Evolutionary conservation across 2,329 filamentous ascomycete species (phyloP).

Genomic region (Ophiostoma triangulosporum): DNA sequence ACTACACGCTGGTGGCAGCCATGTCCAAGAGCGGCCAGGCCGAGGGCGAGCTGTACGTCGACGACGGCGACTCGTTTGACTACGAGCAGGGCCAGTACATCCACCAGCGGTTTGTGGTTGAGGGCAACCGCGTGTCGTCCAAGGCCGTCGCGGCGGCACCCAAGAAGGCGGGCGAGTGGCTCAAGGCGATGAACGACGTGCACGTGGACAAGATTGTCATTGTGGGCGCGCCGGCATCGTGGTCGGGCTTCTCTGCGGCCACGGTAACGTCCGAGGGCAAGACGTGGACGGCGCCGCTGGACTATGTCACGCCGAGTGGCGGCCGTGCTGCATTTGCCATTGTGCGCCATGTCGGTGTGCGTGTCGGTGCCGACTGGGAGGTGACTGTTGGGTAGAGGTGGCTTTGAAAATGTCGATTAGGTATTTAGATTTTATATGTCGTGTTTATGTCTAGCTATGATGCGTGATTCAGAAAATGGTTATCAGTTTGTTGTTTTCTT

Average conservation of each 20-base stretch:
- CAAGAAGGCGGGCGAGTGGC: constrained; percentile 53
- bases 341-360: constrained; percentile 36
- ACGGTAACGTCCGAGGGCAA: constrained; percentile 40
- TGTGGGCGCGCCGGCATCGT: constrained; percentile 61
- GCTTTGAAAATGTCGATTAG: background rate
- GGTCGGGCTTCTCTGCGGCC: constrained; percentile 51
- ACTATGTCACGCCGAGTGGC: constrained; percentile 39
- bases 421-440: background rate
- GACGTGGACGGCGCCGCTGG: constrained; percentile 43
- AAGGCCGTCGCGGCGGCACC: constrained; percentile 47
- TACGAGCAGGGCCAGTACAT: constrained; percentile 78
- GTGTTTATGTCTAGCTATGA: too few species aligned
- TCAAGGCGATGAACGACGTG: constrained; percentile 67
- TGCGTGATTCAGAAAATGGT: too few species aligned
- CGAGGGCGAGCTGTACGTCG: constrained; percentile 72
- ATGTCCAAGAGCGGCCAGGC: constrained; percentile 49
- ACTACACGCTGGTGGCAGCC: constrained; percentile 75
- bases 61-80: constrained; percentile 89
- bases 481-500: too few species aligned
- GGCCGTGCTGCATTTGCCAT: constrained; percentile 37
- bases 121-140: constrained; percentile 46
- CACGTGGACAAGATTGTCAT: constrained; percentile 73
- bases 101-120: constrained; percentile 64
- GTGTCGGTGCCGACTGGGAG: constrained; percentile 41
- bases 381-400: constrained; percentile 14